These are phyloP conservation scores for Xylariaceae sp. DNA, from an alignment of 2,329 filamentous ascomycete species.

Conservation along the genomic window DNA sequence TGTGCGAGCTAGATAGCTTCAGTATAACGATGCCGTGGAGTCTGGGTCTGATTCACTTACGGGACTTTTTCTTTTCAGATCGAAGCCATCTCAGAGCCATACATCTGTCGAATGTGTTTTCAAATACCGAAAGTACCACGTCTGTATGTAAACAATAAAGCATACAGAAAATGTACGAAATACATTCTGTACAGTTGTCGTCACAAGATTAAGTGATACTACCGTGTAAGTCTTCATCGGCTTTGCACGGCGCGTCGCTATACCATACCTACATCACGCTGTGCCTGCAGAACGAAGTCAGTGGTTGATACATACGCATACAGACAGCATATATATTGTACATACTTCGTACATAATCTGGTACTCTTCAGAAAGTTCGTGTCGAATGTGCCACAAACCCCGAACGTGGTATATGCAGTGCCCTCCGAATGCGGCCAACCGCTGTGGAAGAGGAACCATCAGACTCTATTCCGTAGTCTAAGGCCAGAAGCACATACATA, in stretches of 20 bases:
- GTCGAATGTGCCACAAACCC: constrained; percentile 13
- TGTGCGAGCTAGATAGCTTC: background rate
- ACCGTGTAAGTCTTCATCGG: background rate
- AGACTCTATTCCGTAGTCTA: background rate
- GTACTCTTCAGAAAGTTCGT: constrained; percentile 2
- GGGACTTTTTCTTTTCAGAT: background rate
- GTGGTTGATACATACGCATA: background rate
- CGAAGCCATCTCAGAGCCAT: background rate
- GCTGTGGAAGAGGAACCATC: constrained; percentile 8
- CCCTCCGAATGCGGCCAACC: constrained; percentile 15
- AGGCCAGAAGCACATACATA: background rate
- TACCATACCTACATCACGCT: background rate
- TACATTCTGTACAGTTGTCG: background rate
- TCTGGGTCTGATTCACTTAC: background rate
- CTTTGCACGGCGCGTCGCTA: background rate
- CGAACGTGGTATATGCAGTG: constrained; percentile 8
- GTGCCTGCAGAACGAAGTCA: constrained; percentile 4
- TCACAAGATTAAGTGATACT: background rate
- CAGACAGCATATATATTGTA: background rate
- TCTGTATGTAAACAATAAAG: background rate
- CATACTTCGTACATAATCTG: constrained; percentile 1
- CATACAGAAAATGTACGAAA: background rate
- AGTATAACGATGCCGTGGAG: background rate
- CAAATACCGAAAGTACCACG: background rate
- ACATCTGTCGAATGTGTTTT: background rate